Percentiles rank a stretch among this genome's conserved stretches.
Conservation (phyloP, 805 yeast species). For the Yamadazyma kitorensis region DNA sequence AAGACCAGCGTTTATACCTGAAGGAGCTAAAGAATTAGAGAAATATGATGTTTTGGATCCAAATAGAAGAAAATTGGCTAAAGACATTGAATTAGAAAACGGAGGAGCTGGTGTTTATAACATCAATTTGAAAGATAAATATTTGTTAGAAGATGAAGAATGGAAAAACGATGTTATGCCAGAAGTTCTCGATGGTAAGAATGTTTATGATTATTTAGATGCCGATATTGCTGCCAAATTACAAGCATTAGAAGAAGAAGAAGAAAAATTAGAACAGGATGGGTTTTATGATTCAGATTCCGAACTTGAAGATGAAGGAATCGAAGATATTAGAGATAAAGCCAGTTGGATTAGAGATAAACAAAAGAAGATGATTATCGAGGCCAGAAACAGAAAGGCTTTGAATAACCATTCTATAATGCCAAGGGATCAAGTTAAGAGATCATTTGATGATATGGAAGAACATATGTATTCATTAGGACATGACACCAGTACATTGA, state of each 20-base stretch:
- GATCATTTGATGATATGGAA: conserved; percentile 77
- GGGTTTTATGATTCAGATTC: conserved; percentile 92
- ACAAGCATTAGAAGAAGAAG: conserved; percentile 95
- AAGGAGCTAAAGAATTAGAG: conserved; percentile 53
- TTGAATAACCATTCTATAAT: conserved; percentile 81
- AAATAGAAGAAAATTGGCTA: conserved; percentile 73
- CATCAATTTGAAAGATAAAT: conserved; percentile 88
- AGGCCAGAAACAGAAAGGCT: conserved; percentile 82
- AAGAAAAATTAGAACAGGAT: conserved; percentile 86
- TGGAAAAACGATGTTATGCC: conserved; percentile 99
- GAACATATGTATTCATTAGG: conserved; percentile 87
- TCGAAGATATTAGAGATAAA: conserved; percentile 71
- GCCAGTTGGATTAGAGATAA: conserved; percentile 95
- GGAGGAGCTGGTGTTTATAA: conserved; percentile 99
- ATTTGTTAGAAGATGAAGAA: conserved; percentile 88
- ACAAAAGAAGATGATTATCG: conserved; percentile 90
- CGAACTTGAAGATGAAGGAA: conserved; percentile 53
- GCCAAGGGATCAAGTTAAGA: conserved; percentile 86
- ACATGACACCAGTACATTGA: conserved; percentile 71
- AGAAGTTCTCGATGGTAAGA: conserved; percentile 91
- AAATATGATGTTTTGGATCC: conserved; percentile 82
- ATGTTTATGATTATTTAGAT: conserved; percentile 95
- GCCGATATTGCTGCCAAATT: conserved; percentile 92
- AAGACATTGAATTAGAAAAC: conserved; percentile 88
- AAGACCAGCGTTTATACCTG: conserved; percentile 83